A percentile compares a stretch with the other conserved stretches of the same genome.
Evolutionary conservation across 2,329 filamentous ascomycete genomes (phyloP).

Genomic region (Beauveria sp.): DNA sequence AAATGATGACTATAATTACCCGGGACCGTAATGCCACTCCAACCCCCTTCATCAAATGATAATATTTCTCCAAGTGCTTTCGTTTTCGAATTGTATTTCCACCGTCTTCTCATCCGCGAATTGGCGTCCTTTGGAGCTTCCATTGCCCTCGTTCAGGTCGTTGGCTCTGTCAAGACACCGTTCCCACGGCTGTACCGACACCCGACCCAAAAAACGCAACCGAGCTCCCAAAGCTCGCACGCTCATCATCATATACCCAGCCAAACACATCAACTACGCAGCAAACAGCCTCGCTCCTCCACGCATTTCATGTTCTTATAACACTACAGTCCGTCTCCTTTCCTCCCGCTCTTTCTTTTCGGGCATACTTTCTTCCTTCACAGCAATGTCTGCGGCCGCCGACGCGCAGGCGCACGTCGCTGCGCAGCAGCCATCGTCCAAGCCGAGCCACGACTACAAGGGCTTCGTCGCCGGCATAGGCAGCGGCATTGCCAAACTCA

Average conservation of each 20-base stretch:
- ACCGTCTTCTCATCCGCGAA: no score
- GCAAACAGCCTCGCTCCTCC: neutral
- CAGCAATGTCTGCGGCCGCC: neutral
- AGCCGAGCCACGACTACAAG: conserved; percentile 57
- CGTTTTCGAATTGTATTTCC: no score
- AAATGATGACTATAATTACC: no score
- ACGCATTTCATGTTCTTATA: neutral
- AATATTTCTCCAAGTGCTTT: no score
- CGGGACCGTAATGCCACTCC: no score
- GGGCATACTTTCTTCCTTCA: neutral
- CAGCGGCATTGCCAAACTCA: conserved; percentile 84
- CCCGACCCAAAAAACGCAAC: neutral
- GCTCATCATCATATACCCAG: neutral
- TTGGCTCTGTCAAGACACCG: neutral
- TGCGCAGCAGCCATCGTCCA: conserved; percentile 19
- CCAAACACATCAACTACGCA: neutral
- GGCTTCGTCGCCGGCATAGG: conserved; percentile 98
- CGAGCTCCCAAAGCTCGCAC: neutral
- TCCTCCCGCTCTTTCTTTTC: neutral
- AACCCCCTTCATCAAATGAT: no score
- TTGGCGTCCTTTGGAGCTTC: neutral
- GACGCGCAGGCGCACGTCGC: conserved; percentile 16
- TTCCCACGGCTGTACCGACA: neutral
- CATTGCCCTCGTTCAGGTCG: neutral
- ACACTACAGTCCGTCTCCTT: neutral